Percentiles rank a stretch among this genome's conserved stretches.
These are phyloP conservation scores for Saposhnikovia divaricata DNA, from an alignment of 129 eudicot species.

Conservation along the genomic window DNA sequence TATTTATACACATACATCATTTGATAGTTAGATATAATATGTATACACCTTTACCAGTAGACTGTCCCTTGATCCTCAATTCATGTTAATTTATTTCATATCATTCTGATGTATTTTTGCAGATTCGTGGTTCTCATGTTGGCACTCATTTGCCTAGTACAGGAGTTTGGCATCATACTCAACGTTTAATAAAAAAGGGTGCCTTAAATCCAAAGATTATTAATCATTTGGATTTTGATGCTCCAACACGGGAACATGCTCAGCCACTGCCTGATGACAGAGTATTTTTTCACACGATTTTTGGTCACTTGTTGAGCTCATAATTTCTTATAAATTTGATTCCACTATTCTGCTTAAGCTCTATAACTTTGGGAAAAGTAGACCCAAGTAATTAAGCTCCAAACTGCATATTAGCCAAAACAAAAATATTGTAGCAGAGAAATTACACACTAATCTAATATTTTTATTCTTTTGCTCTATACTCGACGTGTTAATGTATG, in stretches of 20 bases:
- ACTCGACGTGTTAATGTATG: background rate
- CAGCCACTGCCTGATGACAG: conserved; percentile 83
- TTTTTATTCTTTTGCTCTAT: background rate
- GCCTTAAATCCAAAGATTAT: conserved; percentile 48
- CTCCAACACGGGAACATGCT: conserved; percentile 92
- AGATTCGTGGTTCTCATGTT: conserved; percentile 95
- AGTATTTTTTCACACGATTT: conserved; percentile 32
- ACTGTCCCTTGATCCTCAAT: background rate
- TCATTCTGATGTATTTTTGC: conserved; percentile 14
- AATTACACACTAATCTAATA: background rate
- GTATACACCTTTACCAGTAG: background rate
- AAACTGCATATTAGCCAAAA: background rate
- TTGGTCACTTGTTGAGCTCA: conserved; percentile 2
- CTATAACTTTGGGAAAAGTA: background rate
- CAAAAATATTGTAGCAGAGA: background rate
- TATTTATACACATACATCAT: background rate
- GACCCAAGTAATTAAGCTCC: background rate
- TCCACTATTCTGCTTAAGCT: background rate
- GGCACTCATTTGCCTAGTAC: conserved; percentile 94
- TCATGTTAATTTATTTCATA: background rate
- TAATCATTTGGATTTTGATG: conserved; percentile 96
- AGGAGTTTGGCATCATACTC: conserved; percentile 95
- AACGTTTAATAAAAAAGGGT: conserved; percentile 63
- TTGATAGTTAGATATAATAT: background rate
- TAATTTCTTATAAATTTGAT: background rate